Evolutionary conservation across 139 green algal species (phyloP).

Genomic region (Nannochloris sp.): DNA sequence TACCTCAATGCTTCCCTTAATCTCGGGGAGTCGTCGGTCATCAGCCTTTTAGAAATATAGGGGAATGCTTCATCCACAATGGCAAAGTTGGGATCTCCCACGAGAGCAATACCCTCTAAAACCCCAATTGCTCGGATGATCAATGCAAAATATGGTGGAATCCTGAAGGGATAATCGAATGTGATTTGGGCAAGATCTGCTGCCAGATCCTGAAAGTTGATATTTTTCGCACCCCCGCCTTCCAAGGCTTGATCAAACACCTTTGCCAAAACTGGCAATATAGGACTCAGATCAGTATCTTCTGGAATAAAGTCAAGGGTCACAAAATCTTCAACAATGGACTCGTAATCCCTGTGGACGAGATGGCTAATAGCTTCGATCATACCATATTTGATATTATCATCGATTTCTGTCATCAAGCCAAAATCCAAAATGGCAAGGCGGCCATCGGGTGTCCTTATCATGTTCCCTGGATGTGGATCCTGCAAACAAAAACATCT

Average conservation of each 20-base stretch:
- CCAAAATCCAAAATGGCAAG: constrained; percentile 97
- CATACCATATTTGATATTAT: constrained; percentile 96
- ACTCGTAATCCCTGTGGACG: constrained; percentile 96
- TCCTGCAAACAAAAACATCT: constrained; percentile 24
- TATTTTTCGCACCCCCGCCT: constrained; percentile 87
- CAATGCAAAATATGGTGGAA: constrained; percentile 88
- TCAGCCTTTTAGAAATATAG: constrained; percentile 86
- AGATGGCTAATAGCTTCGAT: constrained; percentile 97
- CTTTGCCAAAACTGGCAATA: constrained; percentile 82
- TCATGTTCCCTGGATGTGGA: constrained; percentile 85
- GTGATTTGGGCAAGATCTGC: constrained; percentile 98
- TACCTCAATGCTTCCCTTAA: constrained; percentile 68
- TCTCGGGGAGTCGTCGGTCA: constrained; percentile 84
- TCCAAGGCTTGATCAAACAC: constrained; percentile 75
- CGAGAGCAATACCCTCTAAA: constrained; percentile 71
- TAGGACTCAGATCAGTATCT: constrained; percentile 85
- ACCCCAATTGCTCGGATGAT: constrained; percentile 88
- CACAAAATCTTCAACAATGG: constrained; percentile 95
- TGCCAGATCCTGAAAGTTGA: constrained; percentile 96
- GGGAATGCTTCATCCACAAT: constrained; percentile 97
- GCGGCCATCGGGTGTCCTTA: constrained; percentile 89
- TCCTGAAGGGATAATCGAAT: constrained; percentile 92
- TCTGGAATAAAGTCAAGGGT: constrained; percentile 94
- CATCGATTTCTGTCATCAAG: constrained; percentile 67
- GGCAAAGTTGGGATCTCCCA: constrained; percentile 77